Conservation (phyloP, 305 asterid species). For the Coffea humblotiana region DNA sequence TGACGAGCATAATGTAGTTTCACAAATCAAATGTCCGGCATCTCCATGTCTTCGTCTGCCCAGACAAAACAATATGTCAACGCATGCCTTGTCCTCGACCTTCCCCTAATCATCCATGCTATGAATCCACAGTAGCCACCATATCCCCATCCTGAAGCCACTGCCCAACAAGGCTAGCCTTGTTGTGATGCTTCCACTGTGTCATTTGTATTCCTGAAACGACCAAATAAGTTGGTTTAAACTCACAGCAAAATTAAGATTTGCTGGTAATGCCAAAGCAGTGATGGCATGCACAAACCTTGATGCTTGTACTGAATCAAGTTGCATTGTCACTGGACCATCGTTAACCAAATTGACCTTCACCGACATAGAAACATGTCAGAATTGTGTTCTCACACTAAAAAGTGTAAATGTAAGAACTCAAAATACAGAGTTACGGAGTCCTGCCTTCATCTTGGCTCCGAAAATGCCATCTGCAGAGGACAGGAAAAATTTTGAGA, state of each 20-base stretch:
- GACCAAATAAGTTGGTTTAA: neutral
- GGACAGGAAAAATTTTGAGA: neutral
- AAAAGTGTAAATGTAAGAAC: conserved; percentile 5
- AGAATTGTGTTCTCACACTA: neutral
- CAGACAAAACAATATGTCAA: too few relatives aligned
- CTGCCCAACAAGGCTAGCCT: neutral
- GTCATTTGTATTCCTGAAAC: conserved; percentile 12
- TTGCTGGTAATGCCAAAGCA: neutral
- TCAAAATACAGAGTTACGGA: conserved; percentile 20
- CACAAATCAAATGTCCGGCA: neutral
- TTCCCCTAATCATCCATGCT: neutral
- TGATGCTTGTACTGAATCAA: conserved; percentile 71
- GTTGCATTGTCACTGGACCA: conserved; percentile 95
- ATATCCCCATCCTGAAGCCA: neutral
- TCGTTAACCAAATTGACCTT: conserved; percentile 90
- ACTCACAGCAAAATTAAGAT: neutral
- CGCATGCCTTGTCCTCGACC: too few relatives aligned
- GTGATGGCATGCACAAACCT: conserved; percentile 33
- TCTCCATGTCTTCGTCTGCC: too few relatives aligned
- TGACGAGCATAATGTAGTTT: neutral
- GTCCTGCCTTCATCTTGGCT: conserved; percentile 87
- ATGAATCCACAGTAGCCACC: neutral
- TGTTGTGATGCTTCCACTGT: conserved; percentile 7
- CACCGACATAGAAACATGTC: conserved; percentile 13
- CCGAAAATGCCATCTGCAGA: conserved; percentile 88